Evolutionary conservation across 345 rosid species (phyloP), one percentile per base, ranked within the genome.

Genomic region (thale cress (Arabidopsis thaliana)): DNA sequence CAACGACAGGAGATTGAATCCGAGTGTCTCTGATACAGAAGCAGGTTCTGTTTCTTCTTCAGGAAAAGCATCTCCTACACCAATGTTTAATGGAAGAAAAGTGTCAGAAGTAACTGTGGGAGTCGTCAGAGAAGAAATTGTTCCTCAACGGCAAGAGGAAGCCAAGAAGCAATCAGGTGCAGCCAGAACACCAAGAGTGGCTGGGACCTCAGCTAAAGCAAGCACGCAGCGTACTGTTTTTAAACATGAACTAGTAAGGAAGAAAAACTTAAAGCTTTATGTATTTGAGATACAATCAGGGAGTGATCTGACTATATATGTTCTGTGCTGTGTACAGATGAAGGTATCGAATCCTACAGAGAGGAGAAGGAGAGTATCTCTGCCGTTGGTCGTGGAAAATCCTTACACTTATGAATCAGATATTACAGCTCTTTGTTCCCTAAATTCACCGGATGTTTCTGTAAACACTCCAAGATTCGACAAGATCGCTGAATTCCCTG

Each of bases 391-490:
- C 7, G 8, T 65, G n/a, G 85, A 64, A 28, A 74, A 79, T 57
- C 87, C 81, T n/a, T 55, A 61, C 44, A 83, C 73, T 12, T 64
- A 61, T 16, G 69, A 69, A 34, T 67, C 88, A 9, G 74, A 78
- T 11, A 75, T 67, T 7, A 77, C 79, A 42, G 68, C 83, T 46
- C 73, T 80, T 13, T 76, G 48, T 52, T 49, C 69, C 65, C 52
- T 72, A 55, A 80, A 89, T 10, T 93, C 97, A 51, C 89, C 90
- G 1, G 86, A 91, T 63, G 86, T 94, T 66, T 90, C 98, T 30
- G 97, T 94, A 34, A 90, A 94, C 69, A 87, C 95, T 59, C 99
- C 99, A 42, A 82, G 92, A 50, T 83, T 94, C 52, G 97, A 92
- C 82, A 94, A 84, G 85, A 94, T 94, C 9, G 93, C 85, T 12